A percentile compares a stretch with the other conserved stretches of the same genome.
phyloP scores from a whole-genome alignment of 345 rosid genomes.

The Eutrema japonicum region DNA sequence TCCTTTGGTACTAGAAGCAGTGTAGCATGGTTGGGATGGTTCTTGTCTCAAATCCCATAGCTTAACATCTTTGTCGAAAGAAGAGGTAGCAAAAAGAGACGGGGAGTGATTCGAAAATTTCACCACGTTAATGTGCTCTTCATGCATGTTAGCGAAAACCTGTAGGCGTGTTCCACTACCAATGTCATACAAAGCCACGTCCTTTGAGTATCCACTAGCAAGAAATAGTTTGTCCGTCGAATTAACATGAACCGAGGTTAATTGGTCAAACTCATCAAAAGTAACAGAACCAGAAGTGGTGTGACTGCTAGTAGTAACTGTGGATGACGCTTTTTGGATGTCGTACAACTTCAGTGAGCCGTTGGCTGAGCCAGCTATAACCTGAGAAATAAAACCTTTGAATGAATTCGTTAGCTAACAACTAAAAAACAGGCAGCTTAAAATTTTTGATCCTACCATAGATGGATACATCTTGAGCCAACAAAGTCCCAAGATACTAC shows the following conservation, averaged over 20 bases:
- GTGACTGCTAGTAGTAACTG: constrained; percentile 41
- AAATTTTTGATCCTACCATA: constrained; percentile 52
- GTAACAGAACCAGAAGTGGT: constrained; percentile 53
- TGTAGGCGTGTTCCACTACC: constrained; percentile 70
- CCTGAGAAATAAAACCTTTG: constrained; percentile 51
- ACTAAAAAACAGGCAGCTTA: background rate
- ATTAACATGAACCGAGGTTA: constrained; percentile 92
- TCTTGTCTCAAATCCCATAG: constrained; percentile 93
- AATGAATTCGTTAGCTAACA: constrained; percentile 3
- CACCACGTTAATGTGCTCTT: constrained; percentile 89
- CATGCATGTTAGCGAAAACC: constrained; percentile 85
- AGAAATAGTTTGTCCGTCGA: constrained; percentile 86
- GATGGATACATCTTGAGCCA: constrained; percentile 90
- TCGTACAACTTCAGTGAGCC: constrained; percentile 86
- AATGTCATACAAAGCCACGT: constrained; percentile 87
- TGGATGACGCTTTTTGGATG: constrained; percentile 55
- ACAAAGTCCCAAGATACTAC: constrained; percentile 89
- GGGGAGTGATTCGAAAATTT: constrained; percentile 93
- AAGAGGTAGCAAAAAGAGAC: constrained; percentile 85
- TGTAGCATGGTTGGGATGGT: constrained; percentile 77
- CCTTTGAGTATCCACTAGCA: constrained; percentile 90
- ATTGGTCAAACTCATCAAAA: constrained; percentile 86
- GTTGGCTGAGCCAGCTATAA: constrained; percentile 93
- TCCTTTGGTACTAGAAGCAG: constrained; percentile 79
- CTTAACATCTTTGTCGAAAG: constrained; percentile 89